Evolutionary conservation across 208 protist genomes (phyloP), one percentile per base, ranked within the genome.

Genomic region (Leishmania major): DNA sequence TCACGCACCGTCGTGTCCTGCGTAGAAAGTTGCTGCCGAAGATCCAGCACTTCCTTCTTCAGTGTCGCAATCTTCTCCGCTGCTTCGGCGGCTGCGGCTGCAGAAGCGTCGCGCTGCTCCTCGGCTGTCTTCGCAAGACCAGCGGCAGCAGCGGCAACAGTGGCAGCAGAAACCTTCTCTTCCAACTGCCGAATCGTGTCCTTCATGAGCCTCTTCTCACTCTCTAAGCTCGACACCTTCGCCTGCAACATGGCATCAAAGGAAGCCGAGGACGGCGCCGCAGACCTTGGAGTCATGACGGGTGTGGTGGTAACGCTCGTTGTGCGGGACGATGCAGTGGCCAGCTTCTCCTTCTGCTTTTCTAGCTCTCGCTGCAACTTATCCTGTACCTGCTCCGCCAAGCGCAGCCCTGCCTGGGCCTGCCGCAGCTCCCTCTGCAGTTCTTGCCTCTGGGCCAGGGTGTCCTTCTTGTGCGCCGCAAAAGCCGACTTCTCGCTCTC

Each of bases 311-410:
- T 10, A 25, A 60, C 49, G 43, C 78, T 86, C 3, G 76, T 8
- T 28, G 70, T 17, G 17, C 47, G 67, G 4, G 82, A 81, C 19
- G 71, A 45, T 17, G 19, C 45, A 15, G 49, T 73, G 28, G 45
- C 35, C 31, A 57, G 35, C 35, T 71, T 53, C 51, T 75, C 70
- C 35, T 40, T n/a, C 43, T 73, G 47, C 79, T 87, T 87, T 25
- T 85, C 80, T 57, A 82, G 51, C 28, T 88, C 80, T 60, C 77
- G 79, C 77, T 85, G 84, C 49, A 85, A 64, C 47, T 70, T 77
- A 37, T 77, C 80, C n/a, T 80, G 77, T 43, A 72, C 72, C 57
- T 84, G 51, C 57, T 84, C 60, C 28, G 66, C 75, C 37, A 40
- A 57, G 15, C 79, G 67, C 25, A 59, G 31, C 25, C 64, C 53